Evolutionary conservation across 768 basidiomycete genomes (phyloP), one percentile per base, ranked within the genome.

Genomic region (Royoungia palumana): DNA sequence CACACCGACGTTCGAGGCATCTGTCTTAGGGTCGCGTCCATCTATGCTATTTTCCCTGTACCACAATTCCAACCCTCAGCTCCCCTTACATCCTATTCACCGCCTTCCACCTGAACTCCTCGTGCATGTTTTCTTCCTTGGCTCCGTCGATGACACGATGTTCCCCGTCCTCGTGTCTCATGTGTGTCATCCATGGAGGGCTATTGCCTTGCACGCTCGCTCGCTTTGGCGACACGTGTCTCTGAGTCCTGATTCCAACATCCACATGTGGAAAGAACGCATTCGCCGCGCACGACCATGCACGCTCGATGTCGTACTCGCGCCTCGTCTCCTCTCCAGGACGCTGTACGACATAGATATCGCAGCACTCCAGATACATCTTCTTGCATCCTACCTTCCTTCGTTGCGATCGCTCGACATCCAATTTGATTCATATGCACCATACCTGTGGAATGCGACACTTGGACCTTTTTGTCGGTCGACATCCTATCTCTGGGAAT

Each of bases 361-460:
- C 22, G 78, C 85, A 27, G 79, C 84, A 54, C 73, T 79, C 69
- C 79, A 80, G 55, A 80, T 87, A 75, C 77, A 82, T 57, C 58
- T 80, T 42, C 77, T 79, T 30, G 45, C 59, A 12, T 72, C 66
- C 5, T 70, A 78, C 56, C 69, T 84, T 43, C 69, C 69, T 44
- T 75, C 76, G 38, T 81, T 81, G 75, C 79, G 85, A 41, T 85
- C 85, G 12, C 72, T 89, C 14, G 71, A 79, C 44, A 74, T 87
- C 39, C 66, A 65, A 16, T 82, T 87, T 63, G 52, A 68, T 32
- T 70, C 75, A 14, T 80, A 81, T 46, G 71, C 77, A 4, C 84
- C 84, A 1, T 81, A 78, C 61, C 70, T 87, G n/a, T 85, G 81
- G 80, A 83, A 82, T 44, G 79, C 82, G 12, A 75, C 82, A 19